These are phyloP conservation scores for Kodamaea kakaduensis DNA, from an alignment of 805 yeast genomes.

Conservation along the genomic window DNA sequence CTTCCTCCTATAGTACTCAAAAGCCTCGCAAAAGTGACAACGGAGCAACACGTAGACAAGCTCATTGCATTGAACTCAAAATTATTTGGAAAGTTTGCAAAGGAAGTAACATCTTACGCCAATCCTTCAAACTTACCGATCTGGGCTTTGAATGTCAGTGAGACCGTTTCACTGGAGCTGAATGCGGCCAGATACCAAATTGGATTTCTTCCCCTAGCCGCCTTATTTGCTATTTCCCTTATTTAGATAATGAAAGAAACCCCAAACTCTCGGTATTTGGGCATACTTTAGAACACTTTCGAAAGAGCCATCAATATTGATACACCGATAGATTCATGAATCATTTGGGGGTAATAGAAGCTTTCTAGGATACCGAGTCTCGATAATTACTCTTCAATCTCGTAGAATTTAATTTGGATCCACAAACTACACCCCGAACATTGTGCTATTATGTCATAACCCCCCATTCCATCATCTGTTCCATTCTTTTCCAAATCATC, in stretches of 20 bases:
- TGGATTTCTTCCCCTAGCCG: too few relatives aligned
- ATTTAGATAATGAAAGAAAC: too few relatives aligned
- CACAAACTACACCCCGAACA: conserved; percentile 83
- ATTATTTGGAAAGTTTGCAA: conserved; percentile 3
- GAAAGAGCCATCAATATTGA: too few relatives aligned
- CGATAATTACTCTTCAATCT: conserved; percentile 24
- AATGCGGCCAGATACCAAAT: background rate
- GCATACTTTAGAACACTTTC: too few relatives aligned
- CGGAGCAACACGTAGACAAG: conserved; percentile 1
- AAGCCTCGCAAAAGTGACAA: conserved; percentile 1
- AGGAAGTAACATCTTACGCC: conserved; percentile 2
- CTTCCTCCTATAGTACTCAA: conserved; percentile 6
- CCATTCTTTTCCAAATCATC: conserved; percentile 54
- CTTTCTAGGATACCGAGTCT: too few relatives aligned
- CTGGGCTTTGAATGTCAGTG: background rate
- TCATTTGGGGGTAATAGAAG: too few relatives aligned
- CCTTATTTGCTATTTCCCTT: too few relatives aligned
- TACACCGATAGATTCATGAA: too few relatives aligned
- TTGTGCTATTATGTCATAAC: conserved; percentile 67
- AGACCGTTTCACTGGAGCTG: background rate
- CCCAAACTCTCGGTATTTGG: too few relatives aligned
- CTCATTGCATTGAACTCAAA: conserved; percentile 3
- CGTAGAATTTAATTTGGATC: conserved; percentile 71
- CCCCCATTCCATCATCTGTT: conserved; percentile 47
- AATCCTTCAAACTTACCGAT: conserved; percentile 1